A percentile compares a stretch with the other conserved stretches of the same genome.
phyloP scores from a whole-genome alignment of 148 eudicot genomes.

The Chenopodium album region DNA sequence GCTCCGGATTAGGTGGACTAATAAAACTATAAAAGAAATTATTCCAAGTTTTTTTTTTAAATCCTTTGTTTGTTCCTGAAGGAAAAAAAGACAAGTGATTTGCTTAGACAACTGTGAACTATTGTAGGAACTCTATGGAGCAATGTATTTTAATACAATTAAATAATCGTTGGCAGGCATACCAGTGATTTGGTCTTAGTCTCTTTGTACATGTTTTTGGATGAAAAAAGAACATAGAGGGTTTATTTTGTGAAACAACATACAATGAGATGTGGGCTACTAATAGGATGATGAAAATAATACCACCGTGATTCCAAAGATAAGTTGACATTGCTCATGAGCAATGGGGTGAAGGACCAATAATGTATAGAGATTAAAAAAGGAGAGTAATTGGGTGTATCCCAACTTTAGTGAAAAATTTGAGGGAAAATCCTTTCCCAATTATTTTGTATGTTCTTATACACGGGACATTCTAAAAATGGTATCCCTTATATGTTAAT shows the following conservation, averaged over 20 bases:
- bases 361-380: not conserved
- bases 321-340: not conserved
- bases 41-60: not conserved
- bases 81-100: not conserved
- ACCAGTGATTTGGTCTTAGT: too few relatives aligned
- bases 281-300: not conserved
- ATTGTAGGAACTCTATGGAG: too few relatives aligned
- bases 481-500: not conserved
- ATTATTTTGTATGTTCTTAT: too few relatives aligned
- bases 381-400: not conserved
- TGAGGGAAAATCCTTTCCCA: too few relatives aligned
- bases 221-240: not conserved
- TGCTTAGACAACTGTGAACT: too few relatives aligned
- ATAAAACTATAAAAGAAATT: not conserved
- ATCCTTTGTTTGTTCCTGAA: not conserved
- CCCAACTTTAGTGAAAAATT: not conserved
- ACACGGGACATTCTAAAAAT: not conserved
- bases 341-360: not conserved
- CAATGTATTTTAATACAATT: too few relatives aligned
- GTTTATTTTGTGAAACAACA: not conserved
- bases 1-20: constrained; percentile 1
- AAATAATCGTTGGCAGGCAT: too few relatives aligned
- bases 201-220: not conserved
- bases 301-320: not conserved
- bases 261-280: not conserved